Conservation (phyloP, 805 yeast genomes). For the Candida pseudoglaebosa region DNA sequence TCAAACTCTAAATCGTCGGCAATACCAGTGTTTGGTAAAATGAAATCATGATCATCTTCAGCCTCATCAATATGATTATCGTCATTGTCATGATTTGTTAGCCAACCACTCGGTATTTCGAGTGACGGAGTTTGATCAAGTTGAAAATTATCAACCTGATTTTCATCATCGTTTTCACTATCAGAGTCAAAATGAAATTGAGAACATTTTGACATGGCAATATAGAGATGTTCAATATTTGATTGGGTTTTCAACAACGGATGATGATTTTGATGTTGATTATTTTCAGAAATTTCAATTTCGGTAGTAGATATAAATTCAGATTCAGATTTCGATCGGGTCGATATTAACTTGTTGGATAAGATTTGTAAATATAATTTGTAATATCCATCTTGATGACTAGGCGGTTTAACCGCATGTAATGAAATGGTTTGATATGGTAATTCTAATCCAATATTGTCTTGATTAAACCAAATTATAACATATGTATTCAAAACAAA, state of each 20-base stretch:
- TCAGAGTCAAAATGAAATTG: conserved; percentile 32
- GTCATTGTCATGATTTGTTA: conserved; percentile 6
- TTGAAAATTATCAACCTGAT: conserved; percentile 11
- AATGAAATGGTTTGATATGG: conserved; percentile 32
- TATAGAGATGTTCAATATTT: conserved; percentile 20
- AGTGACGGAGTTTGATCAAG: conserved; percentile 11
- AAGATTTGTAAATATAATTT: conserved; percentile 30
- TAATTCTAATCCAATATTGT: conserved; percentile 25
- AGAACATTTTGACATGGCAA: conserved; percentile 35
- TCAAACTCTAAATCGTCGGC: conserved; percentile 35
- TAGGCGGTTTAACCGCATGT: conserved; percentile 26
- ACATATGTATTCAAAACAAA: conserved; percentile 33
- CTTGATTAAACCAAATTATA: conserved; percentile 24
- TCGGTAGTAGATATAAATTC: conserved; percentile 7
- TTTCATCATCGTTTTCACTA: conserved; percentile 18
- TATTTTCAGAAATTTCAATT: conserved; percentile 2
- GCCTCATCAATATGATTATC: conserved; percentile 6
- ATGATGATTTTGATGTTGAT: not conserved
- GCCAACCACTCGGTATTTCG: conserved; percentile 26
- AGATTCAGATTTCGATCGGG: not conserved
- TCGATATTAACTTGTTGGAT: conserved; percentile 15
- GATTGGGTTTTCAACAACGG: conserved; percentile 11
- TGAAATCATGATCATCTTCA: no score
- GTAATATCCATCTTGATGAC: not conserved
- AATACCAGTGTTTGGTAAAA: conserved; percentile 23